Base-by-base conservation (phyloP, 164 flowering plant species). In the Liquidambar formosana region DNA sequence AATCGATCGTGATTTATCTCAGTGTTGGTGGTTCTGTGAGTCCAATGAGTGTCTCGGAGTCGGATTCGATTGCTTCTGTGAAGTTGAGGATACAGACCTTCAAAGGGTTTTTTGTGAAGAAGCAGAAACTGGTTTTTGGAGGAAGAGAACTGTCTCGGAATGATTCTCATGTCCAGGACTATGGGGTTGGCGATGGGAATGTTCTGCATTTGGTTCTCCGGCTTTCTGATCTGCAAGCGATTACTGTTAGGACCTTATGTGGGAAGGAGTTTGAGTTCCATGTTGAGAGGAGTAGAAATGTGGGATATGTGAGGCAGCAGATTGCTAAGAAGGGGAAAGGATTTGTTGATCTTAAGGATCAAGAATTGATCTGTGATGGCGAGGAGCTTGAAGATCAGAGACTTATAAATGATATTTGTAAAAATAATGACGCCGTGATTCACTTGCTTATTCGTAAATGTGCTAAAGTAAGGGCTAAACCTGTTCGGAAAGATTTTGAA, bases 61-160 rank as follows among this genome's bases (percentile, higher is more conserved):
- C 84, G 0, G 91, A 85, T 71, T 85, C 88, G 5, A 80, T 85
- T 64, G 86, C 79, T 44, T 85, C 87, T 57, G 85, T 85, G 79
- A 85, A 87, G 77, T 77, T 78, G 62, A 77, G 82, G 49, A 79
- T 87, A 49, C 89, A 82, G 63, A 60, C 69, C 0, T 69, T 5
- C 13, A 77, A 82, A 72, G 85, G 89, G 27, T 77, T 80, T 69
- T 65, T 78, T 59, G 86, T 75, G 57, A 87, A 71, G 77, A 78
- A 67, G 54, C 91, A 85, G 74, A 87, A 85, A 63, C 74, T 87
- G 63, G 86, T 85, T 60, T 83, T 68, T 70, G 85, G 68, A 53
- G 88, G 88, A n/a, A 79, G 82, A 57, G 86, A 80, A 59, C 64
- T 83, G 53, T 77, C 86, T 62, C 60, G 83, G 48, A 72, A 38